A percentile compares a stretch with the other conserved stretches of the same genome.
phyloP scores from a whole-genome alignment of 139 green algal species.

The Desmodesmus armatus region DNA sequence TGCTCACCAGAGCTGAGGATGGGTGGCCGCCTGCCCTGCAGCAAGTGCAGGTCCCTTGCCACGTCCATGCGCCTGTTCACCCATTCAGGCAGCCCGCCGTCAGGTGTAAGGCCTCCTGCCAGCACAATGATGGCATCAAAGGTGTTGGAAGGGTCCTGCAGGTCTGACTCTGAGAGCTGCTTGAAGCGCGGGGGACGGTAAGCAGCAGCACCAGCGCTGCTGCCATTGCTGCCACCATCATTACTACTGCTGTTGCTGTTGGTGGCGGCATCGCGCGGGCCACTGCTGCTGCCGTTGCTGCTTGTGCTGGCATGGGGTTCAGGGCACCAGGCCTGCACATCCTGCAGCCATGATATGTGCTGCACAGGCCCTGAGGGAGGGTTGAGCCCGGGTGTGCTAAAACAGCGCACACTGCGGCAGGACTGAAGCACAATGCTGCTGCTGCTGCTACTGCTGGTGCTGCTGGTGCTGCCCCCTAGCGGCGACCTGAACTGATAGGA shows the following conservation, averaged over 20 bases:
- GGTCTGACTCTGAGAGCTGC: neutral
- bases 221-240: neutral
- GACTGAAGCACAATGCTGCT: neutral
- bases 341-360: constrained; percentile 21
- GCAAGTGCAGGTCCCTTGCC: constrained; percentile 29
- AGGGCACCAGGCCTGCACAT: neutral
- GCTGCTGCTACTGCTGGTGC: constrained; percentile 1
- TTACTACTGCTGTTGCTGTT: neutral
- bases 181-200: neutral
- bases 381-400: neutral
- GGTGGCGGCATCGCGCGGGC: neutral
- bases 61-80: constrained; percentile 60
- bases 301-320: neutral
- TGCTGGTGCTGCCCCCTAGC: too few relatives aligned
- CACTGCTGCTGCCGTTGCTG: constrained; percentile 1
- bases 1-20: constrained; percentile 34
- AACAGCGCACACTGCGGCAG: neutral
- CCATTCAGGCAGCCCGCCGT: constrained; percentile 66
- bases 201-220: neutral
- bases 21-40: constrained; percentile 16
- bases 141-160: neutral
- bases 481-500: too few relatives aligned
- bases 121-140: constrained; percentile 45
- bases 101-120: constrained; percentile 57
- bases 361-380: neutral